Conservation (phyloP, 345 rosid species). For the Eucalyptus cloeziana region DNA sequence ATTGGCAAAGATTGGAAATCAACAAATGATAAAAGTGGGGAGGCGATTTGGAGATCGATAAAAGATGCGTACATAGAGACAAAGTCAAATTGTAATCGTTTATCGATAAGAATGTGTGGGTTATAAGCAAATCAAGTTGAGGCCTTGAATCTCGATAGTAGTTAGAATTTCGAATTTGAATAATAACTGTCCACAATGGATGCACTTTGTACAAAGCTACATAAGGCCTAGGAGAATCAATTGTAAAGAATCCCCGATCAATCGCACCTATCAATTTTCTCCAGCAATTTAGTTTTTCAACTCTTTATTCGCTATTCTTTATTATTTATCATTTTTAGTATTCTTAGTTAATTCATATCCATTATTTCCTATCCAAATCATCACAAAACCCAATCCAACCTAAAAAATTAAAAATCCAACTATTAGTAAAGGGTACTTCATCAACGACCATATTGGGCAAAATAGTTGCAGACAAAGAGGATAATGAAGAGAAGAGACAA, state of each 20-base stretch:
- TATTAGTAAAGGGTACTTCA: too few species aligned
- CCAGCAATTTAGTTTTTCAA: not conserved
- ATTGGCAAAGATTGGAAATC: not conserved
- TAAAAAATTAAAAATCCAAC: too few species aligned
- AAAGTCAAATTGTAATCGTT: not conserved
- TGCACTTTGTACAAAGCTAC: not conserved
- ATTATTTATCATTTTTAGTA: too few species aligned
- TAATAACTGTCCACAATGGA: not conserved
- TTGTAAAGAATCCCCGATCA: not conserved
- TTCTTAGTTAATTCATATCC: too few species aligned
- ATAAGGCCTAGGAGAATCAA: not conserved
- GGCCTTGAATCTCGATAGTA: not conserved
- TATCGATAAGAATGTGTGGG: not conserved
- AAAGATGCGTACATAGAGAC: not conserved
- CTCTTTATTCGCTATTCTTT: too few species aligned
- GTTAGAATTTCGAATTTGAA: not conserved
- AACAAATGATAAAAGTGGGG: not conserved
- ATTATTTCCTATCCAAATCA: too few species aligned
- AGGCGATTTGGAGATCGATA: not conserved
- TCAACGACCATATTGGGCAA: too few species aligned
- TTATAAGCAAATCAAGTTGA: not conserved
- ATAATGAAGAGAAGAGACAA: too few species aligned
- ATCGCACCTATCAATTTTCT: not conserved
- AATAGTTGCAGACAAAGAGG: too few species aligned
- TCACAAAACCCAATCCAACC: too few species aligned